Percentiles rank a stretch among this genome's conserved stretches.
Conservation (phyloP, 164 flowering plant genomes). For the Sedum album region DNA sequence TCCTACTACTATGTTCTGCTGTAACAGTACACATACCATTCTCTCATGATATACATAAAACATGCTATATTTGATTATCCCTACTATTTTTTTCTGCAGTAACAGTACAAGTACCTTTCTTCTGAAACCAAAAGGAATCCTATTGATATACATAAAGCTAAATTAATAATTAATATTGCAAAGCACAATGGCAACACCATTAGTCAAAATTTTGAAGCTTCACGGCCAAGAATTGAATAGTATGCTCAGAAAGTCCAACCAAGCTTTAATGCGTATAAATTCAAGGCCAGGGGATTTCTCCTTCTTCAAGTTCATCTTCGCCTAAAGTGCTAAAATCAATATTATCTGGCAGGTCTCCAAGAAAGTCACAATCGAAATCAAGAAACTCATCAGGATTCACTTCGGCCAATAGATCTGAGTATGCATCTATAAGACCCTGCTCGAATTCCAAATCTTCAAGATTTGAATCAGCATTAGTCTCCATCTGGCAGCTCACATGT, state of each 20-base stretch:
- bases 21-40: too few relatives aligned
- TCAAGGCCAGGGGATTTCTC: slow-evolving; percentile 38
- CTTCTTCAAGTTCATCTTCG: slow-evolving; percentile 61
- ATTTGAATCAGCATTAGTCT: slow-evolving; percentile 8
- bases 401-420: slow-evolving; percentile 38
- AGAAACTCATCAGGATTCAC: slow-evolving; percentile 58
- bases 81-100: too few relatives aligned
- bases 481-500: slow-evolving; percentile 11
- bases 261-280: background rate
- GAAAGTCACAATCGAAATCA: slow-evolving; percentile 36
- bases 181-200: too few relatives aligned
- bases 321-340: slow-evolving; percentile 6
- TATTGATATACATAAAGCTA: too few relatives aligned
- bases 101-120: too few relatives aligned
- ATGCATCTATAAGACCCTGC: slow-evolving; percentile 49
- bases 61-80: too few relatives aligned
- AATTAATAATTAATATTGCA: too few relatives aligned
- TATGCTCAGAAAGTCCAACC: background rate
- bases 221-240: too few relatives aligned
- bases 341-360: slow-evolving; percentile 12
- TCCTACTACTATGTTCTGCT: too few relatives aligned
- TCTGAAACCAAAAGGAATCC: too few relatives aligned
- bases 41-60: too few relatives aligned
- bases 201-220: too few relatives aligned
- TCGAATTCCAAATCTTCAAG: slow-evolving; percentile 43